These are phyloP conservation scores for Phytophthora rubi DNA, from an alignment of 352 stramenopile genomes.

Conservation along the genomic window DNA sequence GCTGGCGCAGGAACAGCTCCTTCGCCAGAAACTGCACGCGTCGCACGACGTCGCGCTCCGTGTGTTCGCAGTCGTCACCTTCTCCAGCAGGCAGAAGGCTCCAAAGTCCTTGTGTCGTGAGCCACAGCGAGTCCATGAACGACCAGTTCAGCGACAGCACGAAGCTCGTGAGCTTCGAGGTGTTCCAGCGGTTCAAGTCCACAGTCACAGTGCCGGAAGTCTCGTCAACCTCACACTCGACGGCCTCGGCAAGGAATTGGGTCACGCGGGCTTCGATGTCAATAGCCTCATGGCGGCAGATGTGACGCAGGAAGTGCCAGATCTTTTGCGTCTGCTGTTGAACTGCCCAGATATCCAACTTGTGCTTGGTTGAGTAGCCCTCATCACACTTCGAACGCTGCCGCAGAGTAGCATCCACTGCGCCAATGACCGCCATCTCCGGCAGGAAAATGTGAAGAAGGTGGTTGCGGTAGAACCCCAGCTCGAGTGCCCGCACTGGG, in stretches of 20 bases:
- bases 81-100: constrained; percentile 32
- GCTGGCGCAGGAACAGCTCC: constrained; percentile 48
- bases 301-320: constrained; percentile 70
- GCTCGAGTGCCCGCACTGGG: constrained; percentile 67
- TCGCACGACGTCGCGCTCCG: constrained; percentile 59
- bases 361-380: neutral
- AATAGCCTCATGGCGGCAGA: constrained; percentile 66
- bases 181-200: constrained; percentile 45
- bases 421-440: constrained; percentile 74
- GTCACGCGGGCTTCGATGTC: constrained; percentile 50
- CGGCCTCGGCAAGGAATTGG: constrained; percentile 36
- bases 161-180: constrained; percentile 58
- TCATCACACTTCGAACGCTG: constrained; percentile 19
- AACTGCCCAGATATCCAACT: constrained; percentile 39
- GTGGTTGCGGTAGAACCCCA: constrained; percentile 90
- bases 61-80: constrained; percentile 18
- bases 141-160: constrained; percentile 75
- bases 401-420: constrained; percentile 53
- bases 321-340: constrained; percentile 54
- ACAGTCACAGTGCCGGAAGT: constrained; percentile 30
- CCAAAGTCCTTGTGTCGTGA: constrained; percentile 59
- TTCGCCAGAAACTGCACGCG: constrained; percentile 63
- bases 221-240: constrained; percentile 33
- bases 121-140: constrained; percentile 80
- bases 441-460: constrained; percentile 81